Conservation (phyloP, 2,329 filamentous ascomycete genomes). For the Cladosporium sp. region DNA sequence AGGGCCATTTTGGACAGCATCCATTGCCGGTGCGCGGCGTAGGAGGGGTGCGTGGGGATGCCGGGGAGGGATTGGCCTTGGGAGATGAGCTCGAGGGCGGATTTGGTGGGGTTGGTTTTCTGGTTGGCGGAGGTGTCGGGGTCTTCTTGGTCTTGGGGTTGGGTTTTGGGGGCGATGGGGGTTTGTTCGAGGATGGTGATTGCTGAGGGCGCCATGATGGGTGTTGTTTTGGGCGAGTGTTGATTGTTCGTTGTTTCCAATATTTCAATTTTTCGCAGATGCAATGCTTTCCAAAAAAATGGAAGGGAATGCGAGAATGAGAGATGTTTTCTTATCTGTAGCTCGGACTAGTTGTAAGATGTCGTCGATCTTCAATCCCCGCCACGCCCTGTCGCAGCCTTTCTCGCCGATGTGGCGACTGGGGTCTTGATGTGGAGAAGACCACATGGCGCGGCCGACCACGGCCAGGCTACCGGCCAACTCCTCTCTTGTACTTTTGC, state of each 20-base stretch:
- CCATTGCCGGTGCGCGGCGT: constrained; percentile 55
- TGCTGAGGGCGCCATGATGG: constrained; percentile 27
- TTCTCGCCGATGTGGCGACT: too few relatives aligned
- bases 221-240: too few relatives aligned
- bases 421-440: too few relatives aligned
- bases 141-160: not conserved
- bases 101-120: constrained; percentile 23
- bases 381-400: too few relatives aligned
- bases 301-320: too few relatives aligned
- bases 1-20: constrained; percentile 58
- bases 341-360: not conserved
- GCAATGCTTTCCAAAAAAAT: too few relatives aligned
- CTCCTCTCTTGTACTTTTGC: too few relatives aligned
- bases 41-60: constrained; percentile 51
- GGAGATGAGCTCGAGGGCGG: constrained; percentile 35
- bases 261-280: too few relatives aligned
- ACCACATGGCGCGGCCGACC: not conserved
- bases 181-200: constrained; percentile 15
- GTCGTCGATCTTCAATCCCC: too few relatives aligned
- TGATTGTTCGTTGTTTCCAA: too few relatives aligned
- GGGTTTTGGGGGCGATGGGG: constrained; percentile 12
- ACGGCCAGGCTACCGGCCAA: not conserved
- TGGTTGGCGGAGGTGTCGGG: not conserved
- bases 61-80: constrained; percentile 44
- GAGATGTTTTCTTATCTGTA: not conserved